Conservation (phyloP, 441 rosid genomes). For the Lepidium campestre region DNA sequence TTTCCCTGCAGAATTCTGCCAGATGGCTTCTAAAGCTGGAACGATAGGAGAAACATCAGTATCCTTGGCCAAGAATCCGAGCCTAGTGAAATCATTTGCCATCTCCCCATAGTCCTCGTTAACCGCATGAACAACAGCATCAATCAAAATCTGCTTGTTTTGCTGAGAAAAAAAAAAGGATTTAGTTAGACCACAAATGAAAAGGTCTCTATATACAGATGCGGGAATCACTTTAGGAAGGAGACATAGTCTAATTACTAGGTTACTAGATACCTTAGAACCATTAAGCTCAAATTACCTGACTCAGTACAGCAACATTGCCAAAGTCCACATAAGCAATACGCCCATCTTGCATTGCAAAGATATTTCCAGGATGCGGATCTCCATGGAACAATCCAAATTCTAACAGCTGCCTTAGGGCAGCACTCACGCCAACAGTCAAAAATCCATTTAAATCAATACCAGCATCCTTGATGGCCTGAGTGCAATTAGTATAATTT, state of each 20-base stretch:
- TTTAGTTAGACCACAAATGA: constrained; percentile 9
- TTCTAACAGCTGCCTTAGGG: constrained; percentile 82
- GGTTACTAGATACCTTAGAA: not conserved
- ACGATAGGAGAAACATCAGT: constrained; percentile 90
- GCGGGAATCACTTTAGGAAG: not conserved
- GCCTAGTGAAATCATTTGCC: constrained; percentile 99
- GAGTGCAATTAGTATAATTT: constrained; percentile 18
- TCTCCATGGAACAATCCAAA: constrained; percentile 95
- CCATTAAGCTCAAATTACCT: constrained; percentile 42
- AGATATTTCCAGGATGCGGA: constrained; percentile 98
- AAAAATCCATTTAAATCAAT: constrained; percentile 81
- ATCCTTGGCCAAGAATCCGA: constrained; percentile 88
- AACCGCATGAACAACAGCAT: constrained; percentile 97
- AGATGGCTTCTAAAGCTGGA: constrained; percentile 94
- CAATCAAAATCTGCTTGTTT: constrained; percentile 94
- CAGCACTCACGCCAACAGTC: constrained; percentile 96
- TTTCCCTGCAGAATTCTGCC: constrained; percentile 95
- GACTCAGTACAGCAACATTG: constrained; percentile 95
- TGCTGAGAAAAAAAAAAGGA: constrained; percentile 49
- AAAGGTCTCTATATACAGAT: not conserved
- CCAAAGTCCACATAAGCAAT: constrained; percentile 98
- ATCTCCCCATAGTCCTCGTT: constrained; percentile 93
- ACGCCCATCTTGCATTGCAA: constrained; percentile 96
- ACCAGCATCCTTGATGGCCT: constrained; percentile 91
- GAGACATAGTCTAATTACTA: not conserved